Evolutionary conservation across 2,329 filamentous ascomycete species (phyloP), one percentile per base, ranked within the genome.

Genomic region (Hortaea sp.): DNA sequence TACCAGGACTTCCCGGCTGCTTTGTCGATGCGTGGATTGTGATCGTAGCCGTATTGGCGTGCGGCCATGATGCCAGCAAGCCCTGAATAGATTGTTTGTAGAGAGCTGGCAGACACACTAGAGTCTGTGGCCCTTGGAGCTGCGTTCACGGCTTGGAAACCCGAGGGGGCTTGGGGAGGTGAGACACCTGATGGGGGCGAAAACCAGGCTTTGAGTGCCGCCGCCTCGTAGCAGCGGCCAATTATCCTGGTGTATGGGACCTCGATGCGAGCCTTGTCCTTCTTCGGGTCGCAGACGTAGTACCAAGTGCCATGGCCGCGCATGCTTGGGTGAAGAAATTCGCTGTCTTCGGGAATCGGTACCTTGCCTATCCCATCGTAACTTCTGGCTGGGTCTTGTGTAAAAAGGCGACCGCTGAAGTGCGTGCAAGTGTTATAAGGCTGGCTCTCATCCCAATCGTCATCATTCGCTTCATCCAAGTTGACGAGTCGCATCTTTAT

Each of bases 151-250:
- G 53, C 43, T 39, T 55, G 41, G 41, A 56, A 51, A 12, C 30
- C 13, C 3, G 50, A 46, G 27, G 45, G 42, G 7, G 45, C 20
- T 4, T 48, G 41, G n/a, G 44, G 44, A 5, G 48, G 32, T 4
- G 44, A 20, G 32, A 48, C 40, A n/a, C 29, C 42, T 12, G 49
- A 51, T 7, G 62, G 54, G n/a, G 49, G 57, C 5, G 66, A 60
- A 29, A 74, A 69, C 59, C 72, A 71, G 1, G 69, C 56, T 0
- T 64, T 53, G 53, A 76, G 68, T 0, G 74, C 74, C 3, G 70
- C 65, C 3, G 66, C 66, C 55, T 79, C 77, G 48, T 71, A 73
- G 46, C 75, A 69, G 0, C 78, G 75, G 1, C 77, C 75, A 0
- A 80, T 53, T 3, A 81, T 59, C 43, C 73, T 68, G 6, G 70